Evolutionary conservation across 2,329 filamentous ascomycete species (phyloP).

Genomic region (Fusarium setosum): DNA sequence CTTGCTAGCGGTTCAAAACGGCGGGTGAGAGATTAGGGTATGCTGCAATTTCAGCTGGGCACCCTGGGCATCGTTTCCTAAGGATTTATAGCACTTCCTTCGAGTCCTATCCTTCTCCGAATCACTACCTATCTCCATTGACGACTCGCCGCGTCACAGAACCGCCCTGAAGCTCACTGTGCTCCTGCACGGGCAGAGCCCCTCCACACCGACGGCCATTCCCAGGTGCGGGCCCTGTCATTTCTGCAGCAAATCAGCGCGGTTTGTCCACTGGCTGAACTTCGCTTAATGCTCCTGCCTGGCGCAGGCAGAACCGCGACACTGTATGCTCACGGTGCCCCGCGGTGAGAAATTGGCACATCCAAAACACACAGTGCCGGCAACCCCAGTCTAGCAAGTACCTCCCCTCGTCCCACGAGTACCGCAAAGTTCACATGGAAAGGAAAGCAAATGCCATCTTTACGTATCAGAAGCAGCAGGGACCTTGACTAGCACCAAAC

Average conservation of each 20-base stretch:
- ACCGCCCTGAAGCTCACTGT: slow-evolving; percentile 5
- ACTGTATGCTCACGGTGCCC: slow-evolving; percentile 31
- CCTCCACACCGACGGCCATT: slow-evolving; percentile 25
- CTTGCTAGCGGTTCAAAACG: no score
- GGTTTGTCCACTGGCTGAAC: slow-evolving; percentile 16
- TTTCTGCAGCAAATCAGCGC: not conserved
- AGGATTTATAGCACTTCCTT: not conserved
- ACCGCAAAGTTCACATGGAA: slow-evolving; percentile 26
- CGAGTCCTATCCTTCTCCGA: not conserved
- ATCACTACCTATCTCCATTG: slow-evolving; percentile 9
- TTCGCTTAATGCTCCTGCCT: slow-evolving; percentile 26
- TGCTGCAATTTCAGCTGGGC: no score
- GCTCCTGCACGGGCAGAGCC: slow-evolving; percentile 3
- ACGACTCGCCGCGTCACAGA: slow-evolving; percentile 3
- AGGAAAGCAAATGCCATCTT: slow-evolving; percentile 10
- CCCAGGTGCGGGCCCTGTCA: not conserved
- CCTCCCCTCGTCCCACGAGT: slow-evolving; percentile 9
- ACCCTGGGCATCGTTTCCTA: no score
- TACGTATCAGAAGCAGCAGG: slow-evolving; percentile 8
- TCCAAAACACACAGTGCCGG: slow-evolving; percentile 17
- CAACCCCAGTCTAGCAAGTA: slow-evolving; percentile 11
- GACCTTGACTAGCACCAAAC: slow-evolving; percentile 12
- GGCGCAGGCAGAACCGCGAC: not conserved
- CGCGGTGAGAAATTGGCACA: slow-evolving; percentile 31
- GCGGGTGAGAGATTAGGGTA: no score